Conservation (phyloP, 129 eudicot genomes). For the Helianthus tuberosus region DNA sequence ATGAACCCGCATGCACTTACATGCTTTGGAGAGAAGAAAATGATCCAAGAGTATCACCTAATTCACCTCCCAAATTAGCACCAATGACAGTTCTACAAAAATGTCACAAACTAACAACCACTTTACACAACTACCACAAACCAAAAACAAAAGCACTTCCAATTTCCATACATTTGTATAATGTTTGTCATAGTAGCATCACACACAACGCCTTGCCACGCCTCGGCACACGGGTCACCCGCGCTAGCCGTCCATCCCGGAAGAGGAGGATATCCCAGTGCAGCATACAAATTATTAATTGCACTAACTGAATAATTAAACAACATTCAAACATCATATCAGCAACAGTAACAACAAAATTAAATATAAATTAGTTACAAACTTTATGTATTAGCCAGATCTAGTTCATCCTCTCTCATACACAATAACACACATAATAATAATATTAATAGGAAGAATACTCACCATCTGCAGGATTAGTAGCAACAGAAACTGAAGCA, state of each 20-base stretch:
- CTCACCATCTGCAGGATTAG: slow-evolving; percentile 85
- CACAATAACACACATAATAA: slow-evolving; percentile 8
- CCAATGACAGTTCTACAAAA: slow-evolving; percentile 60
- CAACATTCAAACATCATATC: not conserved
- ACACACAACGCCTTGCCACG: slow-evolving; percentile 92
- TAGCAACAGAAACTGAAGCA: slow-evolving; percentile 47
- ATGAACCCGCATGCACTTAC: slow-evolving; percentile 40
- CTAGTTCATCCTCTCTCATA: slow-evolving; percentile 32
- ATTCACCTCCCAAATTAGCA: slow-evolving; percentile 86
- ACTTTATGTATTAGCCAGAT: slow-evolving; percentile 17
- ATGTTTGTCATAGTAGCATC: slow-evolving; percentile 49
- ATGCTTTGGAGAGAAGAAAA: slow-evolving; percentile 73
- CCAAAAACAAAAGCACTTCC: not conserved
- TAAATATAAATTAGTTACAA: not conserved
- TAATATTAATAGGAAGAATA: not conserved
- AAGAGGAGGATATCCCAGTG: slow-evolving; percentile 72
- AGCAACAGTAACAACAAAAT: not conserved
- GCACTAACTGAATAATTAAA: slow-evolving; percentile 71
- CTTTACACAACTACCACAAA: not conserved
- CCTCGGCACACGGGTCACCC: slow-evolving; percentile 90
- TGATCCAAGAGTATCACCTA: slow-evolving; percentile 72
- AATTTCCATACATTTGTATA: slow-evolving; percentile 58
- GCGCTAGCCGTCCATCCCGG: slow-evolving; percentile 91
- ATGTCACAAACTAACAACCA: not conserved
- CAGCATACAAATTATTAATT: slow-evolving; percentile 66